Evolutionary conservation across 2,329 filamentous ascomycete species (phyloP), one percentile per base, ranked within the genome.

Genomic region (Pezicula carpinea): DNA sequence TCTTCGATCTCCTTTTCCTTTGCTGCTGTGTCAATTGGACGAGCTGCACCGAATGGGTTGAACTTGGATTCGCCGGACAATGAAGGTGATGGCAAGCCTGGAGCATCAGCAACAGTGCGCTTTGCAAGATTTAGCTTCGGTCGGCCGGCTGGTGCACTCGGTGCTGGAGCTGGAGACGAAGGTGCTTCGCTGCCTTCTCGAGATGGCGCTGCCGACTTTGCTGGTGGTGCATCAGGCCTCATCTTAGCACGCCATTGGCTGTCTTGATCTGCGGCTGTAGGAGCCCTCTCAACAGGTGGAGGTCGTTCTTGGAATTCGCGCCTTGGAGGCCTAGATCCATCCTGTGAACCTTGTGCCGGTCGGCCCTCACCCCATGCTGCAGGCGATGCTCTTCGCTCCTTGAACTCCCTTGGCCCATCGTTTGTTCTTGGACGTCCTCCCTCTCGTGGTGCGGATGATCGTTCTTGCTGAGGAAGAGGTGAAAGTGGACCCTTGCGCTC

Each of bases 401-500:
- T 75, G 70, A 76, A 75, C 47, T 81, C 76, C 53, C 78, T 73
- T 58, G 79, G 72, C 50, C 79, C 80, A 47, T 89, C 82, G 51
- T 75, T 77, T 64, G 72, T 79, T 53, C 73, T 69, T 50, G 76
- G 71, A 53, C 82, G 75, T 48, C 80, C 80, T 50, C 71, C 76
- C 33, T 82, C 79, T 51, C 80, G 75, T 43, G 75, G 73, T 42
- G 67, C 70, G 19, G 69, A 65, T 17, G 65, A 57, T 47, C 73
- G 72, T 53, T 83, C 78, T 39, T 70, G 65, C 49, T 72, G 77
- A 43, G 74, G 74, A 56, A 71, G 75, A 18, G 92, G 89, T 35
- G 92, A 88, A 47, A 97, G 76, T 32, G 93, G 93, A 11, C 93
- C 93, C 64, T 88, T 93, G 59, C 93, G 87, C 70, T 96, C 92